phyloP scores from a whole-genome alignment of 75 land plant species.

The Isoetes taiwanensis region DNA sequence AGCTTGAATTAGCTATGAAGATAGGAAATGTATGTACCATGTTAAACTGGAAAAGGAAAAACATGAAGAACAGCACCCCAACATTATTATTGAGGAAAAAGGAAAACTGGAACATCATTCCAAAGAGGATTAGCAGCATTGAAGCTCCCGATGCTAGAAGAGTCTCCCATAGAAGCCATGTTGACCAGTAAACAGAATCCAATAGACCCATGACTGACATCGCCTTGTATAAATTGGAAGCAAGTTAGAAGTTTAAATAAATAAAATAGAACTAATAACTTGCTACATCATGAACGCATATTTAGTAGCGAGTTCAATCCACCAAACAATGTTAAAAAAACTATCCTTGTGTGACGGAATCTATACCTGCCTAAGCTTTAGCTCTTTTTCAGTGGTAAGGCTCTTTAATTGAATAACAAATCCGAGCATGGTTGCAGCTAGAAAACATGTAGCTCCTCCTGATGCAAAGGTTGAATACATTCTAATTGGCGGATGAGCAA shows the following conservation, averaged over 20 bases:
- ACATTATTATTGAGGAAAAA: constrained; percentile 79
- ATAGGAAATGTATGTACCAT: no score
- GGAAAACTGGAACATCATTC: constrained; percentile 91
- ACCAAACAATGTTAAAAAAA: no score
- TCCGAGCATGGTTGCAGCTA: constrained; percentile 86
- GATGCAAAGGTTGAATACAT: constrained; percentile 40
- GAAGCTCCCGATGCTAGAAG: constrained; percentile 43
- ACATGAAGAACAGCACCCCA: constrained; percentile 63
- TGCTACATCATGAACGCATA: no score
- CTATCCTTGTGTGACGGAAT: no score
- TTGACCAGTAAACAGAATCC: constrained; percentile 88
- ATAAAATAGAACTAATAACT: no score
- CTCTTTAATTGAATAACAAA: constrained; percentile 82
- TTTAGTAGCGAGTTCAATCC: no score
- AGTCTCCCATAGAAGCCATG: constrained; percentile 89
- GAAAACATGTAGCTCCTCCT: constrained; percentile 67
- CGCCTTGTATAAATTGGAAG: no score
- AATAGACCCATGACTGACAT: constrained; percentile 93
- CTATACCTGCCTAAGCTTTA: constrained; percentile 98
- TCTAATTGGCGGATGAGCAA: constrained; percentile 73
- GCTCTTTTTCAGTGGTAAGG: constrained; percentile 68
- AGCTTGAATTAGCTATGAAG: no score
- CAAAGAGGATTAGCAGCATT: constrained; percentile 68
- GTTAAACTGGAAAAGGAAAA: constrained; percentile 84
- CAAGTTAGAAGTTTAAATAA: no score